A percentile compares a stretch with the other conserved stretches of the same genome.
Conservation (phyloP, 129 eudicot species). For the Flaveria brownii region DNA sequence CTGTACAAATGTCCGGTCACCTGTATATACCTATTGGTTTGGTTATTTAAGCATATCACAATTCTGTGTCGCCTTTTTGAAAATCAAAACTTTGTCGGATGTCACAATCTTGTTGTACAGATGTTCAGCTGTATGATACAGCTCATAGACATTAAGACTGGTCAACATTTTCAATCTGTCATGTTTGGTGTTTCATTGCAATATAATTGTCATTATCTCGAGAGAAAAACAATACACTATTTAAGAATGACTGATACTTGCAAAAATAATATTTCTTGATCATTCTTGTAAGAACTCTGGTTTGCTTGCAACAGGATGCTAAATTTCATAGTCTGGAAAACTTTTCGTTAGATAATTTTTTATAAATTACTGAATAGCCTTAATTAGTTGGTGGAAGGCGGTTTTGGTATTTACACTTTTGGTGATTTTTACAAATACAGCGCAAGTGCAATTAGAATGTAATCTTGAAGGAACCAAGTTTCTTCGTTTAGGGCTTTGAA, state of each 20-base stretch:
- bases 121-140: background rate
- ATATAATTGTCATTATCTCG: background rate
- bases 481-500: background rate
- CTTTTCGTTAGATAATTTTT: background rate
- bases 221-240: background rate
- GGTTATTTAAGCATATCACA: constrained; percentile 19
- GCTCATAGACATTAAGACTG: background rate
- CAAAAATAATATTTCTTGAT: background rate
- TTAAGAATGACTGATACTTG: background rate
- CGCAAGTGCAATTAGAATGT: background rate
- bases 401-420: background rate
- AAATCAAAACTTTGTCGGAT: background rate
- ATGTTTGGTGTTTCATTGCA: background rate
- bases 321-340: background rate
- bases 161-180: background rate
- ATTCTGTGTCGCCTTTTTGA: background rate
- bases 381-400: background rate
- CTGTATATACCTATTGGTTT: constrained; percentile 6
- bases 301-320: background rate
- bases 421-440: background rate
- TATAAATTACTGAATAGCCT: background rate
- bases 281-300: background rate
- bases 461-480: background rate
- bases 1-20: background rate
- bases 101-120: background rate